Conservation (phyloP, 805 yeast genomes). For the Komagataella phaffii region DNA sequence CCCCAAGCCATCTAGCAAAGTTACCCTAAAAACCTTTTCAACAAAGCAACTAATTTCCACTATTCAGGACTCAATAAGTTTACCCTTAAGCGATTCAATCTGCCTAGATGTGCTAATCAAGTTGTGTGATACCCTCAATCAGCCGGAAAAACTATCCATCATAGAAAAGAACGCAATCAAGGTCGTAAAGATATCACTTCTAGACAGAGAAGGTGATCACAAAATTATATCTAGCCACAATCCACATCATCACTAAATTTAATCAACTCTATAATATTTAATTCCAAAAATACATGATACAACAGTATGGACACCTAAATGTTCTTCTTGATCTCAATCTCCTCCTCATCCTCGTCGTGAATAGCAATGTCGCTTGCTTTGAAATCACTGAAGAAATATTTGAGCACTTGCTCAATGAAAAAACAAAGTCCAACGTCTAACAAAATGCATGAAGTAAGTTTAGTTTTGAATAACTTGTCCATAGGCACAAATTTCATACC, state of each 20-base stretch:
- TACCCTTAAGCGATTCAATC: not conserved
- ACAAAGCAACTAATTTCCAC: not conserved
- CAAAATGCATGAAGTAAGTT: constrained; percentile 60
- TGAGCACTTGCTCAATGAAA: constrained; percentile 69
- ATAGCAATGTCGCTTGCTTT: constrained; percentile 85
- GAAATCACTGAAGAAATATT: constrained; percentile 78
- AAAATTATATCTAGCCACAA: not conserved
- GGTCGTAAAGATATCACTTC: not conserved
- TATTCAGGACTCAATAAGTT: not conserved
- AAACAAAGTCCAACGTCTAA: constrained; percentile 69
- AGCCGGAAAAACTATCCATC: not conserved
- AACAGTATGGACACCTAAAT: not conserved
- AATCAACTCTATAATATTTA: not conserved
- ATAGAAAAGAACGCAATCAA: not conserved
- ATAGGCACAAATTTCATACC: constrained; percentile 87
- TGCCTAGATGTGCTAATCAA: not conserved
- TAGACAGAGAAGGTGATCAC: not conserved
- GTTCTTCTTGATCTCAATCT: not conserved
- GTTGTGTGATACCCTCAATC: not conserved
- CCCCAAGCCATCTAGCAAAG: not conserved
- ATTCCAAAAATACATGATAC: not conserved
- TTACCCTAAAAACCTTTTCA: not conserved
- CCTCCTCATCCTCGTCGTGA: constrained; percentile 14
- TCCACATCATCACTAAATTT: not conserved
- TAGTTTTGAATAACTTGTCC: constrained; percentile 57